phyloP scores from a whole-genome alignment of 2,329 filamentous ascomycete genomes.

The Penicillium sp. region DNA sequence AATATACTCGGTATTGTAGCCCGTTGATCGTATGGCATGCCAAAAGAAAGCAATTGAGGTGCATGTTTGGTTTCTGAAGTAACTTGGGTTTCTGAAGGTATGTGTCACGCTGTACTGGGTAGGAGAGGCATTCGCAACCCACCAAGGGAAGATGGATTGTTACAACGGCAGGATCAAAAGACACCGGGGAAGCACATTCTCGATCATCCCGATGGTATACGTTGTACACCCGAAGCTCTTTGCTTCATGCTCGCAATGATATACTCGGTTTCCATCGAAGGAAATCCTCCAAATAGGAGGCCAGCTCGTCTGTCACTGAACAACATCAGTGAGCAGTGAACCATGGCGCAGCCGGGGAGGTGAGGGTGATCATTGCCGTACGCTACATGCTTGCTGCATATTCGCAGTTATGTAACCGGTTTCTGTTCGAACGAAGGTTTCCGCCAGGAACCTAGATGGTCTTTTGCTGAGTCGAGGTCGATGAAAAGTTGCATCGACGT shows the following conservation, averaged over 20 bases:
- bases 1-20: background rate
- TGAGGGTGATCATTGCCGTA: background rate
- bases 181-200: background rate
- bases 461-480: background rate
- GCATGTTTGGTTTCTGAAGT: background rate
- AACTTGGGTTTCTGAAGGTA: background rate
- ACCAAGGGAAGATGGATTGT: background rate
- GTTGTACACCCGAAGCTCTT: background rate
- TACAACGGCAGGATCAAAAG: too few species aligned
- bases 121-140: too few species aligned
- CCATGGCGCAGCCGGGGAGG: background rate
- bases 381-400: background rate
- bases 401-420: background rate
- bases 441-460: background rate
- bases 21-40: background rate
- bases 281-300: background rate
- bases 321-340: background rate
- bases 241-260: background rate
- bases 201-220: background rate
- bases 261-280: background rate
- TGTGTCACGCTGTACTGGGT: background rate
- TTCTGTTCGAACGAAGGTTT: background rate
- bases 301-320: background rate
- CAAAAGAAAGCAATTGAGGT: background rate
- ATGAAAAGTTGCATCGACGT: background rate